Evolutionary conservation across 768 basidiomycete genomes (phyloP).

Genomic region (Podaxis carcinomalis): DNA sequence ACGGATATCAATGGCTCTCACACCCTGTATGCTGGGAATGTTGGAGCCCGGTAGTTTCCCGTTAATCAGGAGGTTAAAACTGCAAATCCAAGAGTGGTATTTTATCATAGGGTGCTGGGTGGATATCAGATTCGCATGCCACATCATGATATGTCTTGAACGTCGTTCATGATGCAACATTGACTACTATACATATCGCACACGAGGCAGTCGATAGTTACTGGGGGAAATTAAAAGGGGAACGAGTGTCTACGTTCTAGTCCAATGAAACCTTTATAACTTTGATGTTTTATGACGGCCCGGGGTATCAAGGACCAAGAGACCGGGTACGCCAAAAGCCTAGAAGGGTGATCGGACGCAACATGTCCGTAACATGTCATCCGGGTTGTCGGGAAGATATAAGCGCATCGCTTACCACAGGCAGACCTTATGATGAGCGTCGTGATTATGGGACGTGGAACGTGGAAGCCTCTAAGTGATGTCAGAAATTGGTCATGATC

Average conservation of each 20-base stretch:
- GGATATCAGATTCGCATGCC: background rate
- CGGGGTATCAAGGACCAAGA: background rate
- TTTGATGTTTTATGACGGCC: background rate
- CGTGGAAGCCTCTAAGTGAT: background rate
- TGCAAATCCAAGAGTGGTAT: background rate
- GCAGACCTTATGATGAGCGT: background rate
- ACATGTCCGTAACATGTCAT: constrained; percentile 1
- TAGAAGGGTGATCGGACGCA: background rate
- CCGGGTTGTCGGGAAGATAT: background rate
- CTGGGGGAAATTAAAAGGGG: background rate
- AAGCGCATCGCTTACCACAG: background rate
- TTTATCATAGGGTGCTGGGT: background rate
- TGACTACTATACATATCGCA: background rate
- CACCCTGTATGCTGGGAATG: background rate
- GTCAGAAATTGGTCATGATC: background rate
- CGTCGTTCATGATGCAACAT: background rate
- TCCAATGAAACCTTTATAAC: background rate
- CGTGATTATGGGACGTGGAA: background rate
- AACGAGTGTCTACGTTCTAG: background rate
- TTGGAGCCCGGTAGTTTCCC: background rate
- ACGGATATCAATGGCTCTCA: background rate
- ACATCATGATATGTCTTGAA: background rate
- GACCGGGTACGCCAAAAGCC: background rate
- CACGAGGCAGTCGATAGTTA: background rate
- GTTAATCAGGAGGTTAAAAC: background rate